A percentile compares a stretch with the other conserved stretches of the same genome.
Evolutionary conservation across 371 early-diverging fungal genomes (phyloP).

Genomic region (Mucor saturninus): DNA sequence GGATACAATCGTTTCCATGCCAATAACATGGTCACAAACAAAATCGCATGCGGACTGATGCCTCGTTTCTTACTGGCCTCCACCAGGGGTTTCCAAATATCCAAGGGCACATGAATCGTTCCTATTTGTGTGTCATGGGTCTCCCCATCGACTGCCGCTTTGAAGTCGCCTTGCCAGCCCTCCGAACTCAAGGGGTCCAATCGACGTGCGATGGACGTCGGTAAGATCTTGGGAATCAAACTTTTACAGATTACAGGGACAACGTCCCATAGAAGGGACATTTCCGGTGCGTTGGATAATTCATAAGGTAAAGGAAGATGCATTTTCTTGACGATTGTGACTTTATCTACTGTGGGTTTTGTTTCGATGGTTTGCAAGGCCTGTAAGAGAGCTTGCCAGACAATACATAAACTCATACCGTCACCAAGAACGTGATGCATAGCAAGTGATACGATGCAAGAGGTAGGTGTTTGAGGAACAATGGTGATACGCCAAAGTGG

Average conservation of each 20-base stretch:
- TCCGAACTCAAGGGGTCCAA: constrained; percentile 14
- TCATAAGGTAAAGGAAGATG: constrained; percentile 31
- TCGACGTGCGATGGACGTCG: constrained; percentile 10
- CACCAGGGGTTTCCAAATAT: constrained; percentile 21
- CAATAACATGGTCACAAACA: constrained; percentile 28
- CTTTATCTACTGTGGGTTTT: too few relatives aligned
- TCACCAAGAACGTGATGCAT: constrained; percentile 41
- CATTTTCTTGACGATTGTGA: background rate
- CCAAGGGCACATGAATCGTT: constrained; percentile 15
- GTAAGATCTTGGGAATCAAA: constrained; percentile 19
- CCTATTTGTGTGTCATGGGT: constrained; percentile 29
- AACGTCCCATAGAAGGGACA: constrained; percentile 24
- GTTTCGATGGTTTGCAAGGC: constrained; percentile 10
- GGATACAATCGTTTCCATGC: constrained; percentile 39
- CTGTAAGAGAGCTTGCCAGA: constrained; percentile 36
- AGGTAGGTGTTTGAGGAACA: constrained; percentile 20
- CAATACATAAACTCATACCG: constrained; percentile 38
- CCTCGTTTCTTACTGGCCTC: constrained; percentile 24
- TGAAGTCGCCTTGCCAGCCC: constrained; percentile 40
- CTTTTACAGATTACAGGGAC: constrained; percentile 14
- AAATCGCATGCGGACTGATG: constrained; percentile 40
- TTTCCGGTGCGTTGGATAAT: constrained; percentile 19
- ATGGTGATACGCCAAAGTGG: constrained; percentile 48
- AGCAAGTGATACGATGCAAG: constrained; percentile 12
- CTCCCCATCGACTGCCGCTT: constrained; percentile 25